Conservation (phyloP, 441 rosid species). For the Lepidium campestre region DNA sequence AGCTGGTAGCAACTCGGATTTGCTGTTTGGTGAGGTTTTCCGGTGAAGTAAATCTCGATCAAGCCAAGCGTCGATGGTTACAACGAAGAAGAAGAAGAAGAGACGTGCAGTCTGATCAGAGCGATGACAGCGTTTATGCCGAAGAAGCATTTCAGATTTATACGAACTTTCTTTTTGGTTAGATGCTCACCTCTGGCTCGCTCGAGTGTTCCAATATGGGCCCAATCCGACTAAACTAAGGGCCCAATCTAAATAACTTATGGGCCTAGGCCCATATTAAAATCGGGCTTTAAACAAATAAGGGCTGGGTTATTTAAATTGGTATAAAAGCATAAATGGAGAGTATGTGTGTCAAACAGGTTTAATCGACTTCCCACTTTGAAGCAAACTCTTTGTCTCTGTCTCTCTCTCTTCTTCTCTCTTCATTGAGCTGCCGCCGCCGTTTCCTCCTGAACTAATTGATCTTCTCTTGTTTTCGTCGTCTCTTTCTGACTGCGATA, state of each 20-base stretch:
- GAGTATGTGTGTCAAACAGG: slow-evolving; percentile 4
- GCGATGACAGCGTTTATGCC: slow-evolving; percentile 30
- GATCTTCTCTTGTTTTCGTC: slow-evolving; percentile 12
- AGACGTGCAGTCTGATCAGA: slow-evolving; percentile 29
- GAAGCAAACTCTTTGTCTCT: neutral
- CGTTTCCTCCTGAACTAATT: slow-evolving; percentile 23
- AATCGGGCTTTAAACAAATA: neutral
- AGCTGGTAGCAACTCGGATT: slow-evolving; percentile 26
- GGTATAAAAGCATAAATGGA: slow-evolving; percentile 2
- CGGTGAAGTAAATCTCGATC: slow-evolving; percentile 20
- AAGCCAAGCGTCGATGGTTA: slow-evolving; percentile 17
- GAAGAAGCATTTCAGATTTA: slow-evolving; percentile 17
- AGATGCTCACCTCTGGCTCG: slow-evolving; percentile 6
- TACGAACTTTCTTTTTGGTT: neutral
- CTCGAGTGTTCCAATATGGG: slow-evolving; percentile 5
- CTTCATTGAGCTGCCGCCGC: slow-evolving; percentile 28
- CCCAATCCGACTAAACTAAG: neutral
- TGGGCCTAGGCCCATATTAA: neutral
- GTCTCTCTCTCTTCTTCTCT: neutral
- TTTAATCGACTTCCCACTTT: slow-evolving; percentile 18
- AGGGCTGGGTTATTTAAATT: neutral
- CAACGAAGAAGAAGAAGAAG: slow-evolving; percentile 20
- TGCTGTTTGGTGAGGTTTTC: neutral
- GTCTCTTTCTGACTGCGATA: slow-evolving; percentile 9
- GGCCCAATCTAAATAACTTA: neutral